Conservation (phyloP, 768 basidiomycete species). For the Phlegmacium glaucopus region DNA sequence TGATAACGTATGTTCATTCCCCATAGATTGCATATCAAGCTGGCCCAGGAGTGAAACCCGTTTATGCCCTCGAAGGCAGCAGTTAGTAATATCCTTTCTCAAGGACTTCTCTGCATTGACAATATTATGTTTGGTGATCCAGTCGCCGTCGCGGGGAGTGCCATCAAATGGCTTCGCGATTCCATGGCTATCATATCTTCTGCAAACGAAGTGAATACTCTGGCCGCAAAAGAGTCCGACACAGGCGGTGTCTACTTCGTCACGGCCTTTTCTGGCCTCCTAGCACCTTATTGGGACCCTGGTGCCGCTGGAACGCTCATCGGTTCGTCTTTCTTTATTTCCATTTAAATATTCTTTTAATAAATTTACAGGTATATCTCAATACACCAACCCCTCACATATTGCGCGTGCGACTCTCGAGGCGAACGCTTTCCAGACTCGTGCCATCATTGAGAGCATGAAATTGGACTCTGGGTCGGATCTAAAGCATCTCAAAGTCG, state of each 20-base stretch:
- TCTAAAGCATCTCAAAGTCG: slow-evolving; percentile 86
- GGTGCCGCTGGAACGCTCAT: slow-evolving; percentile 85
- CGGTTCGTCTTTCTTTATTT: slow-evolving; percentile 37
- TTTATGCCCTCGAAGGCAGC: slow-evolving; percentile 93
- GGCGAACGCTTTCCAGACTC: slow-evolving; percentile 94
- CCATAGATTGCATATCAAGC: slow-evolving; percentile 85
- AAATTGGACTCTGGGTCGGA: slow-evolving; percentile 80
- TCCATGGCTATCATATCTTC: slow-evolving; percentile 79
- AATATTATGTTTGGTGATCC: neutral
- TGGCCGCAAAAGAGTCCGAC: slow-evolving; percentile 72
- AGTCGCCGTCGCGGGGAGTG: slow-evolving; percentile 95
- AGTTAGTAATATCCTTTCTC: slow-evolving; percentile 48
- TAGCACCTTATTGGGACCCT: slow-evolving; percentile 98
- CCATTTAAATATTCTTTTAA: neutral
- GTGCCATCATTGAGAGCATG: slow-evolving; percentile 95
- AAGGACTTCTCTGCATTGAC: neutral
- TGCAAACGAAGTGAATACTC: slow-evolving; percentile 79
- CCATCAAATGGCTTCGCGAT: slow-evolving; percentile 96
- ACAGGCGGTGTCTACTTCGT: slow-evolving; percentile 96
- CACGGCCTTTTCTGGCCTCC: slow-evolving; percentile 91
- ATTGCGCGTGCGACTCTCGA: slow-evolving; percentile 94
- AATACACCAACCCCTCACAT: slow-evolving; percentile 89
- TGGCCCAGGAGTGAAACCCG: slow-evolving; percentile 70
- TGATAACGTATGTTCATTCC: neutral
- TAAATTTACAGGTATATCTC: slow-evolving; percentile 55